phyloP scores from a whole-genome alignment of 2,329 filamentous ascomycete species.

The Aspergillus pseudoviridinutans region DNA sequence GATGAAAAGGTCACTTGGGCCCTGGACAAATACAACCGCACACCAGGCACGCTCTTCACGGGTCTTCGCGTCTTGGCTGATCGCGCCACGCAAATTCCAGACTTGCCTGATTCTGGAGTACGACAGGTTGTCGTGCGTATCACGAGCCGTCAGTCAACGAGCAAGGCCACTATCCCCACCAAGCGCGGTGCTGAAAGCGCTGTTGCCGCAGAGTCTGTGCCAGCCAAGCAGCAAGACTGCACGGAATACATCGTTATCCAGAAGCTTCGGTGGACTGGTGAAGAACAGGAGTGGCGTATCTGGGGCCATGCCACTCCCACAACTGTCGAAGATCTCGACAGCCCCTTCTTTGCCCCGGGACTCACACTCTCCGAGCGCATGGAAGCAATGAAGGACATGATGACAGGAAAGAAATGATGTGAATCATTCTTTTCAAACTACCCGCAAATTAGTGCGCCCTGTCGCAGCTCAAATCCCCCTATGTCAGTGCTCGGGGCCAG shows the following conservation, averaged over 20 bases:
- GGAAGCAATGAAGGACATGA: constrained; percentile 25
- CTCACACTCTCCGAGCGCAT: constrained; percentile 34
- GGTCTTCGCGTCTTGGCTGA: constrained; percentile 40
- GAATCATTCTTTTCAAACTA: background rate
- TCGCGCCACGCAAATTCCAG: constrained; percentile 39
- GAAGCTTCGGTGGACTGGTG: constrained; percentile 39
- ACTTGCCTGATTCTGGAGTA: constrained; percentile 34
- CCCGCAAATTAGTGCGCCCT: background rate
- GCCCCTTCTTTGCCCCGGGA: constrained; percentile 33
- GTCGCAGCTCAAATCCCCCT: background rate
- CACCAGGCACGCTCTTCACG: constrained; percentile 33
- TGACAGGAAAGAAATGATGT: constrained; percentile 14
- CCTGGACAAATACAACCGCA: constrained; percentile 34
- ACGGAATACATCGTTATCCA: constrained; percentile 52
- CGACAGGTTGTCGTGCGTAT: constrained; percentile 39
- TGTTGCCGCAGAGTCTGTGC: constrained; percentile 7
- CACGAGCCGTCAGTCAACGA: constrained; percentile 35
- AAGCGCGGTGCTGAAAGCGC: constrained; percentile 1
- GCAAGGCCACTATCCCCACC: constrained; percentile 15
- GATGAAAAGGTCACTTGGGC: constrained; percentile 33
- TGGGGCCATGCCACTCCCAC: constrained; percentile 48
- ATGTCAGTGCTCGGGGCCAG: background rate
- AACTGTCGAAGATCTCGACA: constrained; percentile 35
- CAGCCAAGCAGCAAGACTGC: constrained; percentile 39
- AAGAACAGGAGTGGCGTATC: constrained; percentile 45